phyloP scores from a whole-genome alignment of 257 asterid species.

The Penstemon barbatus region DNA sequence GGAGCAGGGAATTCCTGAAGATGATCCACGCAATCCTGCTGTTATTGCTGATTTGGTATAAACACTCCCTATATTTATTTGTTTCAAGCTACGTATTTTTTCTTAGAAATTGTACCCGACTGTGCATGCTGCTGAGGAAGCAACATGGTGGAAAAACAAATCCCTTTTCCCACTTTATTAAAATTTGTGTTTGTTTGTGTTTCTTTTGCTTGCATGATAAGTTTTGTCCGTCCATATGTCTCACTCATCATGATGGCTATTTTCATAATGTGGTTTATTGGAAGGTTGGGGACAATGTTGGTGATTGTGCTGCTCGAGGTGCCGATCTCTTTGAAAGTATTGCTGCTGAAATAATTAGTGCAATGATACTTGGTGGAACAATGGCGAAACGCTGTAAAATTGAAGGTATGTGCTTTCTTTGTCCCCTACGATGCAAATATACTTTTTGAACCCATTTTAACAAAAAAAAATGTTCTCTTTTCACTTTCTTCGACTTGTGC shows the following conservation, averaged over 20 bases:
- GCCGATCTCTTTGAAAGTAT: conserved; percentile 99
- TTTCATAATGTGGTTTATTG: conserved; percentile 29
- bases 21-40: conserved; percentile 99
- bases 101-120: conserved; percentile 18
- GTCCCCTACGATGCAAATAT: conserved; percentile 18
- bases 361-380: conserved; percentile 99
- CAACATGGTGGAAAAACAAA: conserved; percentile 15
- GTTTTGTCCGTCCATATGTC: conserved; percentile 5
- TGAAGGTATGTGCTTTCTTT: conserved; percentile 54
- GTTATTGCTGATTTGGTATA: conserved; percentile 96
- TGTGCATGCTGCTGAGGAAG: conserved; percentile 11
- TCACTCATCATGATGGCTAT: conserved; percentile 16
- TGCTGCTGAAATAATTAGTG: conserved; percentile 99
- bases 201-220: conserved; percentile 9
- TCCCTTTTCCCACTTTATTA: conserved; percentile 1
- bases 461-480: not conserved
- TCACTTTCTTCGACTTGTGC: conserved; percentile 19
- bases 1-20: conserved; percentile 99
- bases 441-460: not conserved
- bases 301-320: conserved; percentile 99
- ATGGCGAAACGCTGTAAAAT: conserved; percentile 96
- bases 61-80: conserved; percentile 19
- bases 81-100: conserved; percentile 17
- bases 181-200: conserved; percentile 5
- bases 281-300: conserved; percentile 99